A percentile compares a stretch with the other conserved stretches of the same genome.
Conservation (phyloP, 257 asterid species). For the Penstemon davidsonii region DNA sequence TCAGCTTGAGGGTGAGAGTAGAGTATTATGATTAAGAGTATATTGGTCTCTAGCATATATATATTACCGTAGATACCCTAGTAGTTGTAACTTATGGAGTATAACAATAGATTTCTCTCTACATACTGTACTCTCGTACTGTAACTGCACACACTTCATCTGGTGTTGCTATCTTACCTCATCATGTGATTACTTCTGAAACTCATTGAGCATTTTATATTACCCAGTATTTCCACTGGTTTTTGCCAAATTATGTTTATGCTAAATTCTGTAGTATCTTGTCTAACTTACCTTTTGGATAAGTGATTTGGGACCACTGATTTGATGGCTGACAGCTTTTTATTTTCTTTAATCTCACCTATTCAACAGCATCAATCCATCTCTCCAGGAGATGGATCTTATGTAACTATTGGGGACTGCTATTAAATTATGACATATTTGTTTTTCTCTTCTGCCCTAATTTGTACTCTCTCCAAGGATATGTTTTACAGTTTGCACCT, state of each 20-base stretch:
- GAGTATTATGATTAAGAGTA: too few species aligned
- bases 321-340: neutral
- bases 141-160: neutral
- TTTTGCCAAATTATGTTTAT: neutral
- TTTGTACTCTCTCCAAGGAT: constrained; percentile 1
- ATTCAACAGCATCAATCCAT: neutral
- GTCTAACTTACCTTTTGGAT: neutral
- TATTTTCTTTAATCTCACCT: neutral
- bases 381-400: neutral
- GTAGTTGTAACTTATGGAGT: too few species aligned
- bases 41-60: too few species aligned
- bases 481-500: neutral
- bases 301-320: neutral
- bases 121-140: neutral
- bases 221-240: neutral
- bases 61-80: too few species aligned
- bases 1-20: too few species aligned
- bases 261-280: neutral
- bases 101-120: too few species aligned
- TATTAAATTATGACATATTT: neutral
- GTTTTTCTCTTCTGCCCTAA: neutral
- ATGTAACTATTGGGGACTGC: neutral
- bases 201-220: neutral
- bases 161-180: neutral
- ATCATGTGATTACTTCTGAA: neutral